Evolutionary conservation across 1,284 basidiomycete genomes (phyloP).

Genomic region (Tausonia pullulans): DNA sequence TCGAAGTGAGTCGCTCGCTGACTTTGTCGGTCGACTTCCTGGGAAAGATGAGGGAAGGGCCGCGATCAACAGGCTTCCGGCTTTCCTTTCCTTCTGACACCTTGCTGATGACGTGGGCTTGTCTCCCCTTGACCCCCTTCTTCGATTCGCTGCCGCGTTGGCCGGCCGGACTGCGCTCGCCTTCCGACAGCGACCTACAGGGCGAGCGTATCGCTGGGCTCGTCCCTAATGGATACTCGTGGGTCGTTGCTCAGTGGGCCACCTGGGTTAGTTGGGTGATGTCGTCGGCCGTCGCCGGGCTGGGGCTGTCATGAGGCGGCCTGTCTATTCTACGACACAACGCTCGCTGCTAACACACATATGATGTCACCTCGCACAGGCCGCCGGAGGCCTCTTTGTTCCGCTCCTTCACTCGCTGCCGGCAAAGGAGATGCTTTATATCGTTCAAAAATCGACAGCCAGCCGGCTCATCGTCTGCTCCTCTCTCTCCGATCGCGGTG

Average conservation of each 20-base stretch:
- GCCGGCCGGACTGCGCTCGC: background rate
- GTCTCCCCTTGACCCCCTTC: background rate
- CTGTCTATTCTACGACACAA: too few species aligned
- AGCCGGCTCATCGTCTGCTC: conserved; percentile 24
- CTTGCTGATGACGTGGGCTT: background rate
- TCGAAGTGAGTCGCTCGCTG: background rate
- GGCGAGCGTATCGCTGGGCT: conserved; percentile 8
- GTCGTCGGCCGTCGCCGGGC: too few species aligned
- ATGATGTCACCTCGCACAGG: conserved; percentile 6
- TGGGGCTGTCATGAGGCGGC: too few species aligned
- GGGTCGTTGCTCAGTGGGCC: conserved; percentile 17
- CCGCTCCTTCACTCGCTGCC: conserved; percentile 28
- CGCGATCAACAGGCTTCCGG: too few species aligned
- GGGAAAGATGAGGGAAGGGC: background rate
- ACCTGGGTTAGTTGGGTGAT: conserved; percentile 1
- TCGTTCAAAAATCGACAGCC: conserved; percentile 25
- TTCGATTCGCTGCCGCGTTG: background rate
- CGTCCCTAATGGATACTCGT: conserved; percentile 15
- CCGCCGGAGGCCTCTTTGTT: conserved; percentile 27
- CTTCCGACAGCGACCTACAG: conserved; percentile 1
- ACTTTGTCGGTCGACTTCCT: background rate
- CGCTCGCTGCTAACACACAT: too few species aligned
- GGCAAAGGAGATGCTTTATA: conserved; percentile 28
- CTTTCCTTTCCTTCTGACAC: background rate
- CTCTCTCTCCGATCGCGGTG: conserved; percentile 21